Conservation (phyloP, 2,329 filamentous ascomycete species). For the Rosellinia necatrix region DNA sequence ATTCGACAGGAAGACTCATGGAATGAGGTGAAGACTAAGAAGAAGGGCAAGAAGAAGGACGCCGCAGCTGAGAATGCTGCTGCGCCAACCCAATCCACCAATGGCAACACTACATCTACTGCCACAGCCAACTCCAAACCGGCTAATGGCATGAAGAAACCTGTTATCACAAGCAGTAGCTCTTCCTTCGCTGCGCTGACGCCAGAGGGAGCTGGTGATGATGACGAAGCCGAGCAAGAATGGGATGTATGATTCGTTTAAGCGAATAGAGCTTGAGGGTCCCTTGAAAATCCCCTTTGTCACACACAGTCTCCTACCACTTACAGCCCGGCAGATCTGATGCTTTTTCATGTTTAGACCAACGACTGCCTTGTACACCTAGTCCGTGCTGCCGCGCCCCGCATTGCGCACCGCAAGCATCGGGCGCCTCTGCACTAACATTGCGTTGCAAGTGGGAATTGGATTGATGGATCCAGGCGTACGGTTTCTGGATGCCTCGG, state of each 20-base stretch:
- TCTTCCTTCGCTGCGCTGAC: constrained; percentile 43
- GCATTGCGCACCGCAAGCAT: constrained; percentile 27
- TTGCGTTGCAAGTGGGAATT: constrained; percentile 29
- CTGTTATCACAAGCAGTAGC: constrained; percentile 38
- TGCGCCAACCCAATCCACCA: constrained; percentile 28
- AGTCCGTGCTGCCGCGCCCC: constrained; percentile 23
- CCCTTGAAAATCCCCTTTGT: constrained; percentile 9
- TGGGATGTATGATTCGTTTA: constrained; percentile 42
- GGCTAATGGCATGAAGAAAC: constrained; percentile 38
- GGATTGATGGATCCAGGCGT: constrained; percentile 31
- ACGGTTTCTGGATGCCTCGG: constrained; percentile 27
- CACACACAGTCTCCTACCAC: not conserved
- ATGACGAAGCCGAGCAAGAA: constrained; percentile 41
- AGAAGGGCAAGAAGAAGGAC: constrained; percentile 49
- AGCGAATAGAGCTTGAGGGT: constrained; percentile 2
- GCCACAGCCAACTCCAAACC: constrained; percentile 30
- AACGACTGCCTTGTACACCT: constrained; percentile 36
- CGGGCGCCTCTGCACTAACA: constrained; percentile 23
- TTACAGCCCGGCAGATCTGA: not conserved
- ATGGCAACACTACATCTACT: constrained; percentile 23
- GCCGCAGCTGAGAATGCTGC: constrained; percentile 43
- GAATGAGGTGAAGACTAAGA: constrained; percentile 60
- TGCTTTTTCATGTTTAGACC: constrained; percentile 25
- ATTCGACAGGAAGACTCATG: constrained; percentile 58
- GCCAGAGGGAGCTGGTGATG: constrained; percentile 39